A percentile compares a stretch with the other conserved stretches of the same genome.
Conservation (phyloP, 768 basidiomycete genomes). For the Termitomyces heimii region DNA sequence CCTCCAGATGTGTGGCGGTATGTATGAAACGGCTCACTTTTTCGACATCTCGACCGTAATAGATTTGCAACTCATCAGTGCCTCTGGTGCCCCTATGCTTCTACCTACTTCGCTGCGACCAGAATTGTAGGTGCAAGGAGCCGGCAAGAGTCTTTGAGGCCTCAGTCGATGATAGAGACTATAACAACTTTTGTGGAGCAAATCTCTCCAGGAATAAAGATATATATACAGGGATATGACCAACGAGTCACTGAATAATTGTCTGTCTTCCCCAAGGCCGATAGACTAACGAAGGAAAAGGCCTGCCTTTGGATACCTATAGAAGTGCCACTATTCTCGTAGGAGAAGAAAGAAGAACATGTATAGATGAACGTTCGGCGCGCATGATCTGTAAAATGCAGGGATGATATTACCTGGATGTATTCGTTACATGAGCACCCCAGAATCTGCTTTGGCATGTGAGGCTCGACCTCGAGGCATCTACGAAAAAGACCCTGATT, state of each 20-base stretch:
- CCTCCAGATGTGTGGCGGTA: background rate
- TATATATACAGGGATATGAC: background rate
- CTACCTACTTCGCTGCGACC: background rate
- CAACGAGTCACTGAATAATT: background rate
- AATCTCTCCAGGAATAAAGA: background rate
- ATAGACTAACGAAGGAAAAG: background rate
- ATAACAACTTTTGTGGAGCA: background rate
- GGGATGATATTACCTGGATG: constrained; percentile 17
- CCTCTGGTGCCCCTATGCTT: background rate
- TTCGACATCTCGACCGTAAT: background rate
- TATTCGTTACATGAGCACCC: constrained; percentile 23
- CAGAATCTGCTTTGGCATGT: constrained; percentile 23
- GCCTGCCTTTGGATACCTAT: background rate
- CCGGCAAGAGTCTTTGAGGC: background rate
- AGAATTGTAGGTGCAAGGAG: background rate
- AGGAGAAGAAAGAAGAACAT: background rate
- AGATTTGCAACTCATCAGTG: background rate
- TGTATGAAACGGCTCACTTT: background rate
- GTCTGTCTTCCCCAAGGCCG: background rate
- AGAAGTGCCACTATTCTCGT: background rate
- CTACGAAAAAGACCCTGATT: constrained; percentile 14
- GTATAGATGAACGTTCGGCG: constrained; percentile 5
- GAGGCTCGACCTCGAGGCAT: constrained; percentile 23
- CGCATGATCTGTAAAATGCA: constrained; percentile 15
- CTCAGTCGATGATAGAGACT: background rate